Evolutionary conservation across 768 basidiomycete genomes (phyloP), one percentile per base, ranked within the genome.

Genomic region (Terana coerulea): DNA sequence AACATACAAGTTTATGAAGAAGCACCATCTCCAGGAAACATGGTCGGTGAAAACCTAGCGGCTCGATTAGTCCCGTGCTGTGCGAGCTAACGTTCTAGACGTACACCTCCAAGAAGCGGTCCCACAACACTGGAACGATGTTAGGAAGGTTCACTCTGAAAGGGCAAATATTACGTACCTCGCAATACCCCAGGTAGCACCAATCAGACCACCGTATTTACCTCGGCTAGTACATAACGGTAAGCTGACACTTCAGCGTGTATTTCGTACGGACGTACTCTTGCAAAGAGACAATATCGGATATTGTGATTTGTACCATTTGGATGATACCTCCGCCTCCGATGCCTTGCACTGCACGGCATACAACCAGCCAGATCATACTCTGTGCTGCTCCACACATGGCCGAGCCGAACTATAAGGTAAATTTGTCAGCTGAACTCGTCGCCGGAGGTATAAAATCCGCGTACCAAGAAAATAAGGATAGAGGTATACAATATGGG

Each of bases 21-120:
- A 89, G 63, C 85, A 87, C 90, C 90, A 91, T 69, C 90, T 69
- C 90, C 90, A 92, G 1, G 81, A 74, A 15, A 83, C 82, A 61
- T 87, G 83, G 61, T 90, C 81, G 0, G 88, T 80, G 52, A 91
- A 79, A 11, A 68, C 82, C 85, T 51, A 22, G 31, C n/a, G 49
- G 42, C 36, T 26, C 36, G 31, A 43, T 7, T 37, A 41, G 34
- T 14, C 31, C 21, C 30, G 30, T 45, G 26, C 15, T n/a, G 26
- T 1, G 26, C 25, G 43, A 15, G 28, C 17, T 8, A 45, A 30
- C 11, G 43, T 30, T 10, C 2, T 17, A n/a, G 8, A 65, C 84
- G 71, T 65, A 87, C 87, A 52, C 91, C 91, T 51, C 91, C 91
- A 12, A 94, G 67, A 11, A 97, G 73, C 2, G 92, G 92, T 0